These are phyloP conservation scores for Didymella lethalis DNA, from an alignment of 2,329 filamentous ascomycete genomes.

Conservation along the genomic window DNA sequence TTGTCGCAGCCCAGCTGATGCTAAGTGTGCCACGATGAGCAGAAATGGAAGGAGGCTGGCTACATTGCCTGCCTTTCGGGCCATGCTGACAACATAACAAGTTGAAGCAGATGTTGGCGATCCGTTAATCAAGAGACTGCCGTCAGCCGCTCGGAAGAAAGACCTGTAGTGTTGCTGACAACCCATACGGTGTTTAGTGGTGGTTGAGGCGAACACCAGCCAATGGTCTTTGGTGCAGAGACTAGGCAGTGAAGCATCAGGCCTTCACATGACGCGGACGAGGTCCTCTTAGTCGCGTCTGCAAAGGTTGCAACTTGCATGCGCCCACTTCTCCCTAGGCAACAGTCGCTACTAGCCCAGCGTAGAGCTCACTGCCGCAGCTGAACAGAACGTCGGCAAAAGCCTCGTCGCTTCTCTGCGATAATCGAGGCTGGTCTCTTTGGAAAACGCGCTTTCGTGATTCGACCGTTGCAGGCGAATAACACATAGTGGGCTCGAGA, in stretches of 20 bases:
- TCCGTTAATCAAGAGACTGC: not conserved
- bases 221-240: not conserved
- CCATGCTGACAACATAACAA: not conserved
- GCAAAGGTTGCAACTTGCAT: not conserved
- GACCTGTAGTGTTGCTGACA: not conserved
- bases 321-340: not conserved
- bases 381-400: not conserved
- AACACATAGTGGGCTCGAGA: not conserved
- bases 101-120: not conserved
- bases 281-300: not conserved
- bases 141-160: slow-evolving; percentile 1
- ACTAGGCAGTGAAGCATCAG: not conserved
- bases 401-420: not conserved
- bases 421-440: not conserved
- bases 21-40: no score
- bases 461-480: not conserved
- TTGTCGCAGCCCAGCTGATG: no score
- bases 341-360: not conserved
- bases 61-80: not conserved
- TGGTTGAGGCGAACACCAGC: not conserved
- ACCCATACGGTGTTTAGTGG: not conserved
- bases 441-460: not conserved
- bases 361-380: not conserved
- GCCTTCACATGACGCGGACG: not conserved
- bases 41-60: not conserved